Conservation (phyloP, 805 yeast genomes). For the Candida mattraensis region DNA sequence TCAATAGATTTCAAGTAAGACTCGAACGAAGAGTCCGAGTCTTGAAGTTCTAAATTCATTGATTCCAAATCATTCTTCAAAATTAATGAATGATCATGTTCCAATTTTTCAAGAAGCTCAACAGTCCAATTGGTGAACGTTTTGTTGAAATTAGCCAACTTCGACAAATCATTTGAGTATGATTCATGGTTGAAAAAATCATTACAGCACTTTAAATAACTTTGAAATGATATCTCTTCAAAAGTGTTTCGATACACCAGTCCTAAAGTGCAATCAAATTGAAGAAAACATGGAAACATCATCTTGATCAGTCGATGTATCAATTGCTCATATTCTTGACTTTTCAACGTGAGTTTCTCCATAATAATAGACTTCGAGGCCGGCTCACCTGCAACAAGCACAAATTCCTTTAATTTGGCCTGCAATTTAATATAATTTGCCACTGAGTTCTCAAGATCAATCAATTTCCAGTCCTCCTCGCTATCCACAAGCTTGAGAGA, state of each 20-base stretch:
- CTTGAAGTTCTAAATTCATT: slow-evolving; percentile 7
- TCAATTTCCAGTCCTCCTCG: slow-evolving; percentile 13
- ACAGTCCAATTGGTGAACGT: slow-evolving; percentile 25
- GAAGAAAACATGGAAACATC: slow-evolving; percentile 13
- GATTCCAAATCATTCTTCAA: slow-evolving; percentile 8
- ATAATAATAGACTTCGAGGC: too few species aligned
- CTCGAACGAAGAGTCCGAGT: slow-evolving; percentile 1
- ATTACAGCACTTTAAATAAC: slow-evolving; percentile 19
- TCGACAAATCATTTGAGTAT: slow-evolving; percentile 6
- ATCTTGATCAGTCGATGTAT: slow-evolving; percentile 10
- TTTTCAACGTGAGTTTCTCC: slow-evolving; percentile 14
- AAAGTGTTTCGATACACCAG: slow-evolving; percentile 10
- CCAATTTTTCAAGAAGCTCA: slow-evolving; percentile 15
- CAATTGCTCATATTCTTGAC: slow-evolving; percentile 11
- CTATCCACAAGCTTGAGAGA: slow-evolving; percentile 11
- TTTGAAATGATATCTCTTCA: slow-evolving; percentile 17
- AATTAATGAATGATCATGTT: too few species aligned
- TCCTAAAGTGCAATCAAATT: slow-evolving; percentile 12
- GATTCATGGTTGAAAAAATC: slow-evolving; percentile 5
- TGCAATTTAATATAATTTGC: slow-evolving; percentile 18
- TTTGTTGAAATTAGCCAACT: slow-evolving; percentile 25
- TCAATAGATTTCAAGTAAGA: slow-evolving; percentile 24
- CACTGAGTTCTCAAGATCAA: slow-evolving; percentile 17
- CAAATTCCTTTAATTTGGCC: slow-evolving; percentile 13
- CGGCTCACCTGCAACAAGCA: too few species aligned